A percentile compares a stretch with the other conserved stretches of the same genome.
Conservation (phyloP, 192 early-diverging fungal species). For the Coemansia sp. region DNA sequence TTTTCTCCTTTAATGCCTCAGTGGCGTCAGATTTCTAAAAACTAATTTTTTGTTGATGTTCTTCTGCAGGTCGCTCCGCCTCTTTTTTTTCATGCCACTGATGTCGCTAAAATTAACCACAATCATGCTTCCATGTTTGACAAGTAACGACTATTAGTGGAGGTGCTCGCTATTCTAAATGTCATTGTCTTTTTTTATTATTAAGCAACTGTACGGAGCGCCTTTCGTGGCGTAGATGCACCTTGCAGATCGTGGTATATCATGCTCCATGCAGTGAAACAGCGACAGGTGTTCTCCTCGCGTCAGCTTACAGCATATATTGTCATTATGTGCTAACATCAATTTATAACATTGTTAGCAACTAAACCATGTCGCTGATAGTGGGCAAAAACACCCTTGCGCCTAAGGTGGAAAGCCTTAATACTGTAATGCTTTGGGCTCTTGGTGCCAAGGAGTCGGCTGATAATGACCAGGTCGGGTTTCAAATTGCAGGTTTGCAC, state of each 20-base stretch:
- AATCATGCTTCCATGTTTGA: not conserved
- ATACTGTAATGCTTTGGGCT: too few relatives aligned
- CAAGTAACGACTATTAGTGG: not conserved
- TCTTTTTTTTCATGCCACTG: not conserved
- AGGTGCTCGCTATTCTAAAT: not conserved
- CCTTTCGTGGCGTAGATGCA: too few relatives aligned
- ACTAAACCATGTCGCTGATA: too few relatives aligned
- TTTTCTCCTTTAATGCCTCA: not conserved
- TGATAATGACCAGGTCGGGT: not conserved
- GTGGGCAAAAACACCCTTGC: too few relatives aligned
- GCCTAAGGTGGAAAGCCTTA: too few relatives aligned
- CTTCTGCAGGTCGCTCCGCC: slow-evolving; percentile 3
- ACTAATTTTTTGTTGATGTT: not conserved
- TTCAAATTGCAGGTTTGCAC: not conserved
- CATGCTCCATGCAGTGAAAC: too few relatives aligned
- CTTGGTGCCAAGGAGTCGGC: not conserved
- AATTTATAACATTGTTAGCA: too few relatives aligned
- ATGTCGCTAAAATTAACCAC: slow-evolving; percentile 1
- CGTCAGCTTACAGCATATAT: too few relatives aligned
- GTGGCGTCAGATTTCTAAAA: not conserved
- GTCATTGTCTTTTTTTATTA: not conserved
- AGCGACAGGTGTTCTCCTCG: too few relatives aligned
- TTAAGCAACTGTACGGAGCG: too few relatives aligned
- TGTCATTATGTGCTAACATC: too few relatives aligned
- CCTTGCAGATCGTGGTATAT: too few relatives aligned